Percentiles rank a stretch among this genome's conserved stretches.
phyloP scores from a whole-genome alignment of 208 protist genomes.

The Leishmania amazonensis region DNA sequence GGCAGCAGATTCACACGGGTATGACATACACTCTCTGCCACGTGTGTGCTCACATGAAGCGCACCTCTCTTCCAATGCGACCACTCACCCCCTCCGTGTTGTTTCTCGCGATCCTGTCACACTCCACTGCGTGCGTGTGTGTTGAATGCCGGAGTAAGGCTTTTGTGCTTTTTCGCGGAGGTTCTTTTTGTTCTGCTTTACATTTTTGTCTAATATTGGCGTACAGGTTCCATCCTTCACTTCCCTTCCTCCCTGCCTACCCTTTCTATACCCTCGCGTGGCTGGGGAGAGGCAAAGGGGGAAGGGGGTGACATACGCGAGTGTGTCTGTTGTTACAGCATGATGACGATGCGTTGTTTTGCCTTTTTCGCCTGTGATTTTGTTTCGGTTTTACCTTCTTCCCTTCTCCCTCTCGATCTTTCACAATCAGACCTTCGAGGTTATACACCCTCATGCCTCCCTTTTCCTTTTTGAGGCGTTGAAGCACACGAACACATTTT shows the following conservation, averaged over 20 bases:
- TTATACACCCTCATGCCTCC: background rate
- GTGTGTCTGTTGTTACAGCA: constrained; percentile 1
- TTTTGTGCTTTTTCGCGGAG: background rate
- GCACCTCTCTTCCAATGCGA: background rate
- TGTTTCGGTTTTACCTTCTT: background rate
- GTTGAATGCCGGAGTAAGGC: background rate
- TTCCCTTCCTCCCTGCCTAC: background rate
- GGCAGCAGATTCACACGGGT: constrained; percentile 5
- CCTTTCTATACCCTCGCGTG: background rate
- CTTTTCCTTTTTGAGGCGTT: constrained; percentile 10
- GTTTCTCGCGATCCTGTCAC: background rate
- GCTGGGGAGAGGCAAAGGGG: background rate
- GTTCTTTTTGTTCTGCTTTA: background rate
- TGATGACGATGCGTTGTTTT: background rate
- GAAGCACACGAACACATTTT: background rate
- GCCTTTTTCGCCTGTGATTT: background rate
- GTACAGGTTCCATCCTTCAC: background rate
- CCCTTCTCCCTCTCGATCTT: background rate
- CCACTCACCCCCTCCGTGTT: background rate
- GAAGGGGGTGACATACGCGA: background rate
- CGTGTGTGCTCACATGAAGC: background rate
- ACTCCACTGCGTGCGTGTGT: background rate
- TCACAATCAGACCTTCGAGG: background rate
- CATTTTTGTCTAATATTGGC: background rate
- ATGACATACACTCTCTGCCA: constrained; percentile 11